Conservation (phyloP, 768 basidiomycete genomes). For the Lentinula boryana region DNA sequence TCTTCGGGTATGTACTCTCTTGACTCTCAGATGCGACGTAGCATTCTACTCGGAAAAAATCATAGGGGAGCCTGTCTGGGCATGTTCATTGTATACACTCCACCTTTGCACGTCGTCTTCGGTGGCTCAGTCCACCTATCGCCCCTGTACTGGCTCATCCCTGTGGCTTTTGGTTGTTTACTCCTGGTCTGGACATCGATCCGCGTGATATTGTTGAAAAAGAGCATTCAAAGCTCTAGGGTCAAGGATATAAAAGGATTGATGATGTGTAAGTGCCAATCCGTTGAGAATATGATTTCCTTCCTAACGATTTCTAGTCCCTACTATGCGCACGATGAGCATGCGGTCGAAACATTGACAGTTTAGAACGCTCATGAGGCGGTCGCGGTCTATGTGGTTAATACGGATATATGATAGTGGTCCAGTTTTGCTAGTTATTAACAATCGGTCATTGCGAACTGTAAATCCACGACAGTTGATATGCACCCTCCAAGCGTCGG, state of each 20-base stretch:
- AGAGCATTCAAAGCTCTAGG: constrained; percentile 44
- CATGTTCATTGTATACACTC: constrained; percentile 66
- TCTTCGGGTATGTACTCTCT: constrained; percentile 25
- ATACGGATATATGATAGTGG: neutral
- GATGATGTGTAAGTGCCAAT: constrained; percentile 57
- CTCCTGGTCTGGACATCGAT: constrained; percentile 54
- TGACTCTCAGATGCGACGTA: neutral
- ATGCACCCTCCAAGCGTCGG: constrained; percentile 46
- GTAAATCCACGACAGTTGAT: constrained; percentile 36
- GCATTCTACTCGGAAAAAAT: neutral
- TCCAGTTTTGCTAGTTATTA: neutral
- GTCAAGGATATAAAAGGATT: constrained; percentile 64
- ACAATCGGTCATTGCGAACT: neutral
- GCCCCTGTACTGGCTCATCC: constrained; percentile 66
- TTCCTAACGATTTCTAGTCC: constrained; percentile 31
- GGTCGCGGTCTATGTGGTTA: neutral
- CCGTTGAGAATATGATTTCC: constrained; percentile 8
- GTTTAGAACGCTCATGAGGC: neutral
- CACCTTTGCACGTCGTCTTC: constrained; percentile 64
- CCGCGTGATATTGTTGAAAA: constrained; percentile 51
- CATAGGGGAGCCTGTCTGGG: constrained; percentile 48
- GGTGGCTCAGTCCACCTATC: constrained; percentile 52
- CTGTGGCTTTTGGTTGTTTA: constrained; percentile 50
- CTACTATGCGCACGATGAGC: constrained; percentile 61
- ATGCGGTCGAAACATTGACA: constrained; percentile 36